Evolutionary conservation across 345 rosid species (phyloP), one percentile per base, ranked within the genome.

Genomic region (Rhizophora mangle): DNA sequence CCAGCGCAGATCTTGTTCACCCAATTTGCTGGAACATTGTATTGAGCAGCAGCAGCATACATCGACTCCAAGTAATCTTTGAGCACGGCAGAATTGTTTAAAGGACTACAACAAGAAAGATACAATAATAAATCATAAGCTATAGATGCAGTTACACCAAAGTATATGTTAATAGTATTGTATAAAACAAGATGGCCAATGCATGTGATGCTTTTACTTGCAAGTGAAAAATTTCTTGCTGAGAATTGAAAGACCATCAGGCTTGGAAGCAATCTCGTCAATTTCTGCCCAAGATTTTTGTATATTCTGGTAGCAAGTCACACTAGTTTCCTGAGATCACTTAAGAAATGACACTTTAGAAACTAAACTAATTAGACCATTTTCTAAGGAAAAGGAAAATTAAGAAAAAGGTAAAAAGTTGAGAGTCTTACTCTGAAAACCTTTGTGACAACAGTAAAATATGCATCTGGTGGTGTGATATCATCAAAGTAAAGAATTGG

Each of bases 211-310:
- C 47, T 5, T n/a, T 63, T 79, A 85, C 88, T 59, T 13, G 89
- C 98, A 92, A 68, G 89, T 87, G 70, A 77, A 83, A 84, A 92
- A 92, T 71, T 62, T 86, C 55, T 74, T 43, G 82, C 89, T 70
- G 24, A 93, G 88, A 31, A 73, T 49, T 3, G 78, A 70, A 5
- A 85, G 86, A 55, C 96, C 96, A 20, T 71, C 49, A 1, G 79
- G 75, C 60, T 72, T 30, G 5, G 87, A 75, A 60, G 93, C 92
- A 62, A 86, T 59, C 68, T 68, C 70, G 21, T 86, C 83, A 32
- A 93, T 87, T 64, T 71, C 83, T 0, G 32, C 43, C 96, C 93
- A 93, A 5, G 93, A 90, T 20, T 72, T 58, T 39, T 72, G 64
- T 74, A 92, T 82, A 0, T 77, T 79, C 32, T 81, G 71, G 54